Percentiles rank a stretch among this genome's conserved stretches.
Conservation (phyloP, 257 asterid species). For the Anisodus acutangulus region DNA sequence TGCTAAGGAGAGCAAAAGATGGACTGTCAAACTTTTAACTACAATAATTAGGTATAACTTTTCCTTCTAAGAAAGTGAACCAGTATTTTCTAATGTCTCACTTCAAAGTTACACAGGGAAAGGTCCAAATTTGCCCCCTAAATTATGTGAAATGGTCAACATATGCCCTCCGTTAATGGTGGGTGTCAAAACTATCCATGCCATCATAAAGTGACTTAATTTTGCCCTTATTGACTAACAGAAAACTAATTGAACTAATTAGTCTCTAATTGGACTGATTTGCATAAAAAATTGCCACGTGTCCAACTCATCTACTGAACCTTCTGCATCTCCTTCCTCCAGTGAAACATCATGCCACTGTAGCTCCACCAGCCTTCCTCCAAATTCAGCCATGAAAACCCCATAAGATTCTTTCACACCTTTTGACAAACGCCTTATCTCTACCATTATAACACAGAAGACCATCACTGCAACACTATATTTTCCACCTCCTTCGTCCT, state of each 20-base stretch:
- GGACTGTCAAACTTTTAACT: neutral
- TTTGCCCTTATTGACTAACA: neutral
- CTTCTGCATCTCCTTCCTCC: neutral
- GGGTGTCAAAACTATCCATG: neutral
- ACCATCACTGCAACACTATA: neutral
- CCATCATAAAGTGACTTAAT: neutral
- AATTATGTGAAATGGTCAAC: neutral
- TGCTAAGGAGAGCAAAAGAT: neutral
- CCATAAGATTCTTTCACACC: neutral
- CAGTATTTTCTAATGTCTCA: neutral
- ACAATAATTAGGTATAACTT: neutral
- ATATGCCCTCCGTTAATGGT: neutral
- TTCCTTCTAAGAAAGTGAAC: neutral
- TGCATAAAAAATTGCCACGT: neutral
- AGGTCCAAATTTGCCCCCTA: neutral
- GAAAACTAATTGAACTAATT: neutral
- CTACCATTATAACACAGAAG: neutral
- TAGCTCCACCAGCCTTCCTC: neutral
- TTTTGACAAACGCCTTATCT: neutral
- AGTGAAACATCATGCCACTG: neutral
- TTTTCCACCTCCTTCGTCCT: neutral
- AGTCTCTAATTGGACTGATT: neutral
- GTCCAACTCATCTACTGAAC: neutral
- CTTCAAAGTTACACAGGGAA: neutral
- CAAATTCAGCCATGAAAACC: slow-evolving; percentile 13